A percentile compares a stretch with the other conserved stretches of the same genome.
These are phyloP conservation scores for Vitis hybrid DNA, from an alignment of 177 flowering plant species.

Conservation along the genomic window DNA sequence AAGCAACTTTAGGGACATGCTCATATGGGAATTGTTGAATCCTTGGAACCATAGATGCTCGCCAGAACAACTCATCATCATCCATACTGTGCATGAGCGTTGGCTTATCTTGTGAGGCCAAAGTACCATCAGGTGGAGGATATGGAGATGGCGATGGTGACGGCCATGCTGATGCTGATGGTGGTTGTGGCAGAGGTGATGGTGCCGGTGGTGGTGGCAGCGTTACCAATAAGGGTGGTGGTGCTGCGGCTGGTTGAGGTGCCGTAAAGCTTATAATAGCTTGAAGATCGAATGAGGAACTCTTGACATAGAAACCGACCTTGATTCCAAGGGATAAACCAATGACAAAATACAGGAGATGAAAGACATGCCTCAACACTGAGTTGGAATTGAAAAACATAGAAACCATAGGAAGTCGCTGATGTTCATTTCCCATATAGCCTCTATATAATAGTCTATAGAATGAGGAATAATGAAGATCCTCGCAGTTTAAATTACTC, in stretches of 20 bases:
- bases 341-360: conserved; percentile 21
- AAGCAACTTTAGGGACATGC: conserved; percentile 40
- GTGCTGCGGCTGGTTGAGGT: background rate
- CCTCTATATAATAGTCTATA: background rate
- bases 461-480: background rate
- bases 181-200: conserved; percentile 5
- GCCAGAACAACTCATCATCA: conserved; percentile 45
- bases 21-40: conserved; percentile 16
- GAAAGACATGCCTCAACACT: background rate
- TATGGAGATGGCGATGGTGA: conserved; percentile 2
- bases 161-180: conserved; percentile 9
- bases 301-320: conserved; percentile 11
- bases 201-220: conserved; percentile 1
- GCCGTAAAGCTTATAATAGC: background rate
- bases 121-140: background rate
- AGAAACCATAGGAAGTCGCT: background rate
- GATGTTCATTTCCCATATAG: conserved; percentile 13
- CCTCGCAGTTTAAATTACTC: background rate
- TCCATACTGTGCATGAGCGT: conserved; percentile 29
- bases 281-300: background rate
- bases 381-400: conserved; percentile 12
- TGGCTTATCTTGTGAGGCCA: background rate
- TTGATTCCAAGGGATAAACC: conserved; percentile 30
- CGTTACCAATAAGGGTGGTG: background rate
- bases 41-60: conserved; percentile 37